These are phyloP conservation scores for Chytriomyces sp. DNA, from an alignment of 192 early-diverging fungal genomes.

Conservation along the genomic window DNA sequence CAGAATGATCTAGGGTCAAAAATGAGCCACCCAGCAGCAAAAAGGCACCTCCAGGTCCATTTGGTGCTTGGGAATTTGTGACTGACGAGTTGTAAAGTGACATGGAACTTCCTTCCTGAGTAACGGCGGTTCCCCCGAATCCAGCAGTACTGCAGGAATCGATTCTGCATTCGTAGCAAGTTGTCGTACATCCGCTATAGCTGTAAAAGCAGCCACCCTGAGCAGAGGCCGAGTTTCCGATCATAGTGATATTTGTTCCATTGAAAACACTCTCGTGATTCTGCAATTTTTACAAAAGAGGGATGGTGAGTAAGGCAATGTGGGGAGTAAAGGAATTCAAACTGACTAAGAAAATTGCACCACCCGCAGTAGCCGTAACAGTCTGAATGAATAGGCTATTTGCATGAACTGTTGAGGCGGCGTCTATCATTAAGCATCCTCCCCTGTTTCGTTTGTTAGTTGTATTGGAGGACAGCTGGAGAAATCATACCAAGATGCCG, in stretches of 20 bases:
- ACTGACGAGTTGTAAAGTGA: neutral
- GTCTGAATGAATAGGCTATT: neutral
- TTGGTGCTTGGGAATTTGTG: neutral
- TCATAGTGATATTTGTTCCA: neutral
- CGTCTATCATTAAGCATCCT: neutral
- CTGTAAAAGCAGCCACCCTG: conserved; percentile 4
- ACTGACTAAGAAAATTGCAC: neutral
- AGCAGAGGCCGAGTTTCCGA: neutral
- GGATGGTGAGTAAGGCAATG: too few relatives aligned
- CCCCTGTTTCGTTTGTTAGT: too few relatives aligned
- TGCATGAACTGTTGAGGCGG: neutral
- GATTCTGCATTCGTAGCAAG: neutral
- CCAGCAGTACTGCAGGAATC: neutral
- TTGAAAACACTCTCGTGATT: conserved; percentile 1
- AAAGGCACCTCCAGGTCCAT: neutral
- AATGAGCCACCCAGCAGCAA: neutral
- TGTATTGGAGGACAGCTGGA: too few relatives aligned
- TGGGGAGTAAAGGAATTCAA: too few relatives aligned
- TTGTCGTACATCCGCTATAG: neutral
- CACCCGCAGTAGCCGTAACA: neutral
- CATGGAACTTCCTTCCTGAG: neutral
- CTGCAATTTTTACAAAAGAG: too few relatives aligned
- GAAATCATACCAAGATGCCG: neutral
- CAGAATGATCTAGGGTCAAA: neutral
- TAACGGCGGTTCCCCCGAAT: conserved; percentile 2